These are phyloP conservation scores for Picea sitchensis DNA, from an alignment of 75 land plant genomes.

Conservation along the genomic window DNA sequence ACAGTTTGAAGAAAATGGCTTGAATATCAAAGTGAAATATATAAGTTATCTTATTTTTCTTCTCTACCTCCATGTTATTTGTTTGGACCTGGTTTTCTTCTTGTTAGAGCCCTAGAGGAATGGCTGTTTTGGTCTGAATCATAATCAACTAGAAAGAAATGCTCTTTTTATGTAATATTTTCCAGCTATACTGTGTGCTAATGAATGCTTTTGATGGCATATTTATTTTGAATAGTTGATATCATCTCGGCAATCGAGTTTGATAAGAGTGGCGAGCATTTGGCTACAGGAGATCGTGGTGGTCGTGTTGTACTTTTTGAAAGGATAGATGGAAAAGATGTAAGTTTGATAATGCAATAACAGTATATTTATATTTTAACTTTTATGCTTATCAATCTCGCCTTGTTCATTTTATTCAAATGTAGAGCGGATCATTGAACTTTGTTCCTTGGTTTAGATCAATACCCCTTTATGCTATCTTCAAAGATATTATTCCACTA, in stretches of 20 bases:
- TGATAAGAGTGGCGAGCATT: constrained; percentile 88
- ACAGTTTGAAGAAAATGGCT: no score
- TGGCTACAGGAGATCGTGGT: constrained; percentile 97
- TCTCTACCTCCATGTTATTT: no score
- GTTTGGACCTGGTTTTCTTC: no score
- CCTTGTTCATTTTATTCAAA: constrained; percentile 1
- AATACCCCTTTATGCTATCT: not conserved
- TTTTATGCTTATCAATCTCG: not conserved
- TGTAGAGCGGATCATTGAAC: not conserved
- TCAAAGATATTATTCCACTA: not conserved
- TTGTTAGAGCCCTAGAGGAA: no score
- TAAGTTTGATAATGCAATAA: constrained; percentile 16
- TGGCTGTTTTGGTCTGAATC: no score
- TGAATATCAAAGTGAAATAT: no score
- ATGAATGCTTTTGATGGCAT: no score
- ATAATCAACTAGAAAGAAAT: no score
- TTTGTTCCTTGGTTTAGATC: not conserved
- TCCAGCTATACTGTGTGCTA: no score
- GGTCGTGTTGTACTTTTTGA: constrained; percentile 97
- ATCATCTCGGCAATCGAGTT: constrained; percentile 93
- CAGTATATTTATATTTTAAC: not conserved
- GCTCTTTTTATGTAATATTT: no score
- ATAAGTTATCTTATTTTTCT: no score
- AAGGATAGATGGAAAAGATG: constrained; percentile 74
- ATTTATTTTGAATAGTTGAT: constrained; percentile 41